Base-by-base conservation (phyloP, 139 green algal species). In the Cymbomonas tetramitiformis region DNA sequence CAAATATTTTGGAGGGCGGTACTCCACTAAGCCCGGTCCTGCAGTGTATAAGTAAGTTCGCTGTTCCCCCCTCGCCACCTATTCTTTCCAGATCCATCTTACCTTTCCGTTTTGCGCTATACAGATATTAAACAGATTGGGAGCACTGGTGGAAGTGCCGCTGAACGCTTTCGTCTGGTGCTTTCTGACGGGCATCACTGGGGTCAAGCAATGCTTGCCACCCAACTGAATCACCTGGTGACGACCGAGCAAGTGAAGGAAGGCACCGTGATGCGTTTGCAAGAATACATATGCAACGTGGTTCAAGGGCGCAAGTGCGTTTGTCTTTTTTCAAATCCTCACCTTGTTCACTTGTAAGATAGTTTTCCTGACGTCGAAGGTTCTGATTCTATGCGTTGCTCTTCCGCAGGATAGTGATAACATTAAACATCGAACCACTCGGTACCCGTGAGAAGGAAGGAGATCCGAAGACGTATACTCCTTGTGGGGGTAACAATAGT, bases 201-300 rank as follows among this genome's bases (percentile, higher is more conserved):
- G 25, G 62, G 64, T 21, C 67, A 67, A 10, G 72, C 72, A 18
- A 89, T 95, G 78, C 56, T 94, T 23, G 77, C 85, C 8, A 83
- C 75, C 0, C 80, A 95, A 70, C 54, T 95, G 19, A 76, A 75
- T 18, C 59, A 83, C 0, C 32, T 81, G 7, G 69, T 82, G 2
- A 52, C 68, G 6, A 30, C 40, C 1, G 40, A 61, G 10, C 6
- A 61, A 1, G 24, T 94, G 0, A 31, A 51, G 4, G 58, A 76
- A 12, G 65, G 65, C 31, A 62, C 67, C 2, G 65, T 94, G 7
- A 25, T 94, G 0, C 32, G 59, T 3, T 38, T 94, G 0, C 36
- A 50, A 0, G 85, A 94, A 50, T 77, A 72, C 34, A 66, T 85
- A 26, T 68, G 59, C 51, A 84, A 89, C 61, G 61, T 10, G 4